Conservation (phyloP, 306 rosid genomes). For the Ziziphus jujuba region DNA sequence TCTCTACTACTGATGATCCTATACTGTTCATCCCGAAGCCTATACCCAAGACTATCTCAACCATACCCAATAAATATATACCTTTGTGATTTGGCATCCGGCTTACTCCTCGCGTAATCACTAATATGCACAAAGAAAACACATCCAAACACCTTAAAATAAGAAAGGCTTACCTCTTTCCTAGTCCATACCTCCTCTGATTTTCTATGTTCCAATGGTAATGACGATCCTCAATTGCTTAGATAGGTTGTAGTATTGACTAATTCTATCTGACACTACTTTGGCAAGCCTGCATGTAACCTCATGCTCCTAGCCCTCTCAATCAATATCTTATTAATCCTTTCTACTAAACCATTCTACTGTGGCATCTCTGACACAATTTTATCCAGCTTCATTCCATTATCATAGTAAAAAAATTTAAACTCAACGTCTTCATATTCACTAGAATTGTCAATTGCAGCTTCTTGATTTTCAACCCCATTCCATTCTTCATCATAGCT, state of each 20-base stretch:
- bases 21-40: not conserved
- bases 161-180: not conserved
- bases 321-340: no score
- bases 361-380: not conserved
- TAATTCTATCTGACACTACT: not conserved
- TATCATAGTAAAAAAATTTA: no score
- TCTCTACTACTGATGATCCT: not conserved
- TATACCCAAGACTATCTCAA: not conserved
- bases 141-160: not conserved
- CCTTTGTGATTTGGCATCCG: not conserved
- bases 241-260: not conserved
- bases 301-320: not conserved
- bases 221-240: not conserved
- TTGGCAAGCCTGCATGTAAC: not conserved
- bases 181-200: not conserved
- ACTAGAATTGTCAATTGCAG: no score
- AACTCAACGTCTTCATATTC: no score
- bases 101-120: not conserved
- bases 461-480: not conserved
- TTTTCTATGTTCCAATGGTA: not conserved
- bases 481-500: not conserved
- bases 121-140: not conserved
- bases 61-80: not conserved
- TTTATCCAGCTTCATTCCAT: not conserved
- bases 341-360: not conserved